Evolutionary conservation across 1,139 yeast genomes (phyloP), one percentile per base, ranked within the genome.

Genomic region (Lodderomyces elongisporus): DNA sequence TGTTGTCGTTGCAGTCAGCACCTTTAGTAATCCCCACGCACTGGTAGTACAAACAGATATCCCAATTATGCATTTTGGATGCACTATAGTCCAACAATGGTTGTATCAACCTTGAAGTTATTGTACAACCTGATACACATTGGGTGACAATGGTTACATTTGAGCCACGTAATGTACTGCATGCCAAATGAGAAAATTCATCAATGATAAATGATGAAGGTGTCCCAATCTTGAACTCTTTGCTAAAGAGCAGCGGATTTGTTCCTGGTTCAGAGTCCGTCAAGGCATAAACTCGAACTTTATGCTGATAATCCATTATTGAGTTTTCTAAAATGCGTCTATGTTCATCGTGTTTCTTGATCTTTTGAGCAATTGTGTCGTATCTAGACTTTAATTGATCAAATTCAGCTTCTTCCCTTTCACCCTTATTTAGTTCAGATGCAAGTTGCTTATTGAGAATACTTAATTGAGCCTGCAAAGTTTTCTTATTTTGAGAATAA

Each of bases 311-410:
- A 29, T 74, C 70, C 58, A 74, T 68, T 6, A 77, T 76, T 2
- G 77, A 62, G 43, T 74, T 71, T 46, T 76, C 78, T 25, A 77
- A 52, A 6, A 63, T 59, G 38, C 71, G 56, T 41, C 71, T 41
- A 35, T 60, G 61, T 3, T 36, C 34, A 8, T 52, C 51, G 35
- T 60, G 58, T 13, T 51, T 46, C 3, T 41, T 34, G 9, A 49
- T 33, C 33, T 59, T 58, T 2, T 29, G 25, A 8, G 38, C 31
- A 2, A 52, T 43, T 3, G 25, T 32, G 2, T 42, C 33, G 31
- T 45, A 47, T 12, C 24, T 33, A 1, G 24, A 20, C 14, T 38
- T 27, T 12, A 27, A 14, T 4, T 25, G 14, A 16, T 41, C 39
- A 14, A 22, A 20, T n/a, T 27, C 34, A 15, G 13, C 14, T 10